These are phyloP conservation scores for Zymoseptoria ardabiliae DNA, from an alignment of 2,329 filamentous ascomycete genomes.

Conservation along the genomic window DNA sequence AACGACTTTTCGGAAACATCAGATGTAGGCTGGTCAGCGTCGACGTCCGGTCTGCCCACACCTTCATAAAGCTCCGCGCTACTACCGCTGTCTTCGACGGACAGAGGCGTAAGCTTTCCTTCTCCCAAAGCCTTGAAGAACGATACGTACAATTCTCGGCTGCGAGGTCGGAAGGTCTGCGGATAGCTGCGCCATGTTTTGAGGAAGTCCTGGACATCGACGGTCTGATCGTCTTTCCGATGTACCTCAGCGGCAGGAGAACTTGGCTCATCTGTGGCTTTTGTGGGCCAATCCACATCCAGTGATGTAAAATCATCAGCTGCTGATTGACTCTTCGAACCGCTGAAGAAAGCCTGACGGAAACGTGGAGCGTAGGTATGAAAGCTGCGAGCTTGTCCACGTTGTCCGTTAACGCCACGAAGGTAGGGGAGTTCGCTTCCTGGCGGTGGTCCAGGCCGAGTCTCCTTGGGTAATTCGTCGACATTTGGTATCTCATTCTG, in stretches of 20 bases:
- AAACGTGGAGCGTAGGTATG: background rate
- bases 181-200: background rate
- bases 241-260: background rate
- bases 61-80: background rate
- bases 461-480: background rate
- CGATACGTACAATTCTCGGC: background rate
- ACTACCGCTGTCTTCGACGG: background rate
- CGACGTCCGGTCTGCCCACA: background rate
- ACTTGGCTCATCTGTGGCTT: background rate
- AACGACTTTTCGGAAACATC: background rate
- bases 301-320: background rate
- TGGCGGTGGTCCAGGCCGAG: background rate
- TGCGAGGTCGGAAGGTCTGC: background rate
- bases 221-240: background rate
- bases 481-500: background rate
- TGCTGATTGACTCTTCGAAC: background rate
- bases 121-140: background rate
- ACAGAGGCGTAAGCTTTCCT: background rate
- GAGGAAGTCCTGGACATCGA: background rate
- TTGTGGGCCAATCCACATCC: background rate
- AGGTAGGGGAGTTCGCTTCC: conserved; percentile 2
- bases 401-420: background rate
- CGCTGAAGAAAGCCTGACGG: background rate
- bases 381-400: background rate
- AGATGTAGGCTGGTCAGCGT: background rate